Conservation (phyloP, 495 filamentous ascomycete genomes). For the Hypoxylon rickii region DNA sequence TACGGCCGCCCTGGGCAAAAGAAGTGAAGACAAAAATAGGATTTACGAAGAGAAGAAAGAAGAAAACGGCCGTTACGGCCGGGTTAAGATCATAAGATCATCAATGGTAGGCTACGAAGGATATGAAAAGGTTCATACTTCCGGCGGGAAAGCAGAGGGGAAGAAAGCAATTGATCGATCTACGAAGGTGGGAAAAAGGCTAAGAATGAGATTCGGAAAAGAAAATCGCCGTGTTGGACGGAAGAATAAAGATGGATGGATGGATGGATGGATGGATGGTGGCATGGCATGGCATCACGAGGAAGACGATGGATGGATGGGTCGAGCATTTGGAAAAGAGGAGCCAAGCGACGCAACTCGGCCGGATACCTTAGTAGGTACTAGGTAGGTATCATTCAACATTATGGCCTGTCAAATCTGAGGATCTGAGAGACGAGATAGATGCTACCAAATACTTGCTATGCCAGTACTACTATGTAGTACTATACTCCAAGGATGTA, state of each 20-base stretch:
- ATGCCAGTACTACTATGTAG: too few relatives aligned
- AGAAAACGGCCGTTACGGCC: constrained; percentile 48
- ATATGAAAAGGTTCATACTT: constrained; percentile 18
- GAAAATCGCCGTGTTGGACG: constrained; percentile 8
- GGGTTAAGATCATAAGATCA: constrained; percentile 47
- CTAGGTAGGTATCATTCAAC: too few relatives aligned
- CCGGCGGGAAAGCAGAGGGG: constrained; percentile 23
- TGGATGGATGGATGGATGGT: too few relatives aligned
- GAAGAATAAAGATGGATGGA: neutral
- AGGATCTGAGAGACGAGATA: too few relatives aligned
- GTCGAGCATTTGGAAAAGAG: neutral
- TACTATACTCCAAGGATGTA: constrained; percentile 3
- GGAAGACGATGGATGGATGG: neutral
- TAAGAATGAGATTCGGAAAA: constrained; percentile 41
- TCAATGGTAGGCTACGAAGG: constrained; percentile 36
- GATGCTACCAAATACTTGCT: too few relatives aligned
- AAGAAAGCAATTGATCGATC: constrained; percentile 37
- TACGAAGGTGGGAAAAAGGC: constrained; percentile 33
- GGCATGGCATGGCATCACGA: too few relatives aligned
- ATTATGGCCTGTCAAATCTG: too few relatives aligned
- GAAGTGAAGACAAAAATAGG: constrained; percentile 35
- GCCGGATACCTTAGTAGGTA: too few relatives aligned
- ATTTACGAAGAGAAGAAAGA: constrained; percentile 37
- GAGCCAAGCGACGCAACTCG: neutral
- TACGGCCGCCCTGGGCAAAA: constrained; percentile 30